phyloP scores from a whole-genome alignment of 2,329 filamentous ascomycete species.

The Calonectria hongkongensis region DNA sequence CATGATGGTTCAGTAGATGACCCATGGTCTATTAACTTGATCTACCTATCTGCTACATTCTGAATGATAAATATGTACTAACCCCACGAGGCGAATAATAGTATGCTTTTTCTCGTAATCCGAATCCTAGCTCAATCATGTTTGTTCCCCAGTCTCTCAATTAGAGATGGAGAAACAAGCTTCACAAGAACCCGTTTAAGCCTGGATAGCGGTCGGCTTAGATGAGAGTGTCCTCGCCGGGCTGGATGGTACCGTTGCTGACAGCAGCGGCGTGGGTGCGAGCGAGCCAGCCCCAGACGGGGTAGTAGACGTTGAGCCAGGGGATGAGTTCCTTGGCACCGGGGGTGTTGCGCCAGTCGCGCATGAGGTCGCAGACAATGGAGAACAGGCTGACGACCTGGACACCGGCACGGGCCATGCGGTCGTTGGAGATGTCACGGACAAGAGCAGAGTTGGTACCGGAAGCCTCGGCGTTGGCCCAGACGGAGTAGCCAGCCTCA shows the following conservation, averaged over 20 bases:
- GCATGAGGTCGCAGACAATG: constrained; percentile 81
- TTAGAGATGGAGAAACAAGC: constrained; percentile 6
- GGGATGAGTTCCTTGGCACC: constrained; percentile 76
- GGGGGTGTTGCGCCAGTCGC: constrained; percentile 78
- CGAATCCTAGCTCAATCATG: background rate
- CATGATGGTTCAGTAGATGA: constrained; percentile 17
- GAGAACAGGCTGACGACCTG: constrained; percentile 77
- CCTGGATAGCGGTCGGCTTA: constrained; percentile 17
- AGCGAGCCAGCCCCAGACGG: constrained; percentile 79
- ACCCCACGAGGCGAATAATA: constrained; percentile 13
- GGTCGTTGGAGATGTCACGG: constrained; percentile 78
- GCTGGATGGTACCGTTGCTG: constrained; percentile 74
- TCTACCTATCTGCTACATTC: constrained; percentile 27
- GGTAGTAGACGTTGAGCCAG: constrained; percentile 78
- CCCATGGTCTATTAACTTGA: constrained; percentile 20
- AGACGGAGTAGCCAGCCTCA: constrained; percentile 83
- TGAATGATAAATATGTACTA: constrained; percentile 19
- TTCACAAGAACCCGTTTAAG: background rate
- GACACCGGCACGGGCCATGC: constrained; percentile 81
- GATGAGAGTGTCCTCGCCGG: constrained; percentile 69
- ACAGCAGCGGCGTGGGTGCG: constrained; percentile 77
- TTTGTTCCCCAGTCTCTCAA: background rate
- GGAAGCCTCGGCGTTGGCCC: constrained; percentile 82
- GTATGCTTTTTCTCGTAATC: constrained; percentile 10
- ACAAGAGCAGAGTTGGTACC: constrained; percentile 79